Evolutionary conservation across 805 yeast genomes (phyloP), one percentile per base, ranked within the genome.

Genomic region (Candida glaebosa): DNA sequence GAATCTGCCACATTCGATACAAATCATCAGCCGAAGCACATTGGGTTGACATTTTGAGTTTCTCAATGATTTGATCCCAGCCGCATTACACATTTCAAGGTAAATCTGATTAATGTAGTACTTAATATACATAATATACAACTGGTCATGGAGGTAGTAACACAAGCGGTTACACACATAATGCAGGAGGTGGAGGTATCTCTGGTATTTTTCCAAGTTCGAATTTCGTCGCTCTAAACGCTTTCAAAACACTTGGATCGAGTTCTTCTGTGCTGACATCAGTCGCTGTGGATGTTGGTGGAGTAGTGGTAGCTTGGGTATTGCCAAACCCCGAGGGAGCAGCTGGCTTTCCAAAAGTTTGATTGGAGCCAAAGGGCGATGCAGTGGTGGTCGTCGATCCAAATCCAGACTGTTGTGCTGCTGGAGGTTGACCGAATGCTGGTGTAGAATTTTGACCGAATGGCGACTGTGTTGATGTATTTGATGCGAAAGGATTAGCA

Each of bases 1-100:
- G 19, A 61, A 51, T 31, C 73, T 65, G n/a, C 80, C 74, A 59
- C 98, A 93, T 58, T 89, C 95, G 17, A 90, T 83, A 61, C 98
- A 91, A 46, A 90, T 81, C 97, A 91, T 89, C 19, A 10, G 22
- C 25, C 16, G 16, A 10, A 6, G 17, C 19, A n/a, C 5, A 28
- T 28, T 16, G 9, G n/a, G 14, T 28, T 10, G 31, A 12, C 28
- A 12, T 14, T 6, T 28, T 28, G 16, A 28, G 5, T 28, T 28
- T 28, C 10, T 10, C 6, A 22, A 22, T 22, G 12, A 28, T 28
- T 7, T 28, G 16, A 12, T 28, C 14, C 31, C 12, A 28, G 31
- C 31, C 31, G 31, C 31, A 28, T 16, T 16, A 28, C 14, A 9
- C 31, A 24, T 8, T 8, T 12, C 28, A 12, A 12, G 28, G n/a